Conservation (phyloP, 768 basidiomycete species). For the Saitozyma sp. region DNA sequence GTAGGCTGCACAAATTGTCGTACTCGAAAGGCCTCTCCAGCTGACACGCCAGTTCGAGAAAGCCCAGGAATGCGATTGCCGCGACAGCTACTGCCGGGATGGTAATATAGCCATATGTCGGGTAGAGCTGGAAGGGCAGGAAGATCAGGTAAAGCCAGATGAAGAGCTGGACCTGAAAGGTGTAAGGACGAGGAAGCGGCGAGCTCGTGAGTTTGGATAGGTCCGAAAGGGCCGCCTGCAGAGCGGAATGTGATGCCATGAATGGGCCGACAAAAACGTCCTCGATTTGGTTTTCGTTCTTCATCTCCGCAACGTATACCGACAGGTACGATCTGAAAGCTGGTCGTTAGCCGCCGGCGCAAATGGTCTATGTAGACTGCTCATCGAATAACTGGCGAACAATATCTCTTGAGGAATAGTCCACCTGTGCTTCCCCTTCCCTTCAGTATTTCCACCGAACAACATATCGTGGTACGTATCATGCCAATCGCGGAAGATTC, state of each 20-base stretch:
- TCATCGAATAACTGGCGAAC: constrained; percentile 14
- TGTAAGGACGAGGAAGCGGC: constrained; percentile 47
- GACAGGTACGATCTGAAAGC: too few species aligned
- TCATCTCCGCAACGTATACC: too few species aligned
- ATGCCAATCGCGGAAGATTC: too few species aligned
- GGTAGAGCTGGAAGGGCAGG: constrained; percentile 72
- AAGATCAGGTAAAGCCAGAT: constrained; percentile 64
- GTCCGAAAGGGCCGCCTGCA: constrained; percentile 43
- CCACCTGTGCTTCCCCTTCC: too few species aligned
- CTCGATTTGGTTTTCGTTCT: not conserved
- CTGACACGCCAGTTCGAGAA: constrained; percentile 62
- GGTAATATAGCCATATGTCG: constrained; percentile 64
- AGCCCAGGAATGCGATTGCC: constrained; percentile 71
- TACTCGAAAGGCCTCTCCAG: constrained; percentile 40
- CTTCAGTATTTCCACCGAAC: too few species aligned
- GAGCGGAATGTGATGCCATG: constrained; percentile 27
- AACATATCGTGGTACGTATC: too few species aligned
- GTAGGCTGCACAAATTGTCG: constrained; percentile 34
- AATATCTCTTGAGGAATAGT: constrained; percentile 58
- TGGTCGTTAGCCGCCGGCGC: too few species aligned
- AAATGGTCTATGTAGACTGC: too few species aligned
- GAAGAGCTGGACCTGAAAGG: constrained; percentile 36
- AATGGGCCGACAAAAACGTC: constrained; percentile 27
- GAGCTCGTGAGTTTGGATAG: constrained; percentile 48
- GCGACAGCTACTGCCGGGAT: constrained; percentile 68